Percentiles rank a stretch among this genome's conserved stretches.
These are phyloP conservation scores for Cercospora sp. DNA, from an alignment of 2,329 filamentous ascomycete genomes.

Conservation along the genomic window DNA sequence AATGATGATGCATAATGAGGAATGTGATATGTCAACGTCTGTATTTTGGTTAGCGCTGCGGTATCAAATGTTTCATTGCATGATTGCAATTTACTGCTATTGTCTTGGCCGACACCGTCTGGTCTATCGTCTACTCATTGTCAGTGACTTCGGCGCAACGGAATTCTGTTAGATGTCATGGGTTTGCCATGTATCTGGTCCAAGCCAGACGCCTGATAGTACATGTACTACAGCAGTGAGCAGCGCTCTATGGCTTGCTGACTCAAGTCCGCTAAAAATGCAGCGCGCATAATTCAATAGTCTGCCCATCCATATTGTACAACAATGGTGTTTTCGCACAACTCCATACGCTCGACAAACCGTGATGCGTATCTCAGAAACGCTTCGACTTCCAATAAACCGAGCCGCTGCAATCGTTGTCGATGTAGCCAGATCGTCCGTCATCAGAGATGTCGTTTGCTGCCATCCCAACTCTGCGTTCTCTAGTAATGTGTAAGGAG, in stretches of 20 bases:
- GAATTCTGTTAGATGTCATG: neutral
- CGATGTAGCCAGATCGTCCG: neutral
- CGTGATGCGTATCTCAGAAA: neutral
- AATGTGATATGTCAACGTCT: neutral
- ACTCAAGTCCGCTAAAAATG: neutral
- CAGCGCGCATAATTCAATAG: neutral
- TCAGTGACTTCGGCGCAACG: neutral
- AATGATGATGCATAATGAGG: neutral
- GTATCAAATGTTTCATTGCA: neutral
- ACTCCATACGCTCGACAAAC: neutral
- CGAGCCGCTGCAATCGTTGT: neutral
- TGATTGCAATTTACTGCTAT: neutral
- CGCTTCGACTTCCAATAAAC: neutral
- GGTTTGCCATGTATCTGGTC: neutral
- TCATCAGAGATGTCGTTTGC: neutral
- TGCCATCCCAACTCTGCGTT: neutral
- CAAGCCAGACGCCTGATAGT: constrained; percentile 2
- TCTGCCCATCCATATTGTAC: constrained; percentile 2
- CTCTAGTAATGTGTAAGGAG: neutral
- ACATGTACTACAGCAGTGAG: constrained; percentile 7
- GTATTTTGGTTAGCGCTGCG: neutral
- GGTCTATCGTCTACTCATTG: neutral
- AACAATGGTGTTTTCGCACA: neutral
- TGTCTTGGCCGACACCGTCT: neutral
- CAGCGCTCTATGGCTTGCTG: constrained; percentile 7